These are phyloP conservation scores for Thraustochytrium striatum DNA, from an alignment of 352 stramenopile genomes.

Conservation along the genomic window DNA sequence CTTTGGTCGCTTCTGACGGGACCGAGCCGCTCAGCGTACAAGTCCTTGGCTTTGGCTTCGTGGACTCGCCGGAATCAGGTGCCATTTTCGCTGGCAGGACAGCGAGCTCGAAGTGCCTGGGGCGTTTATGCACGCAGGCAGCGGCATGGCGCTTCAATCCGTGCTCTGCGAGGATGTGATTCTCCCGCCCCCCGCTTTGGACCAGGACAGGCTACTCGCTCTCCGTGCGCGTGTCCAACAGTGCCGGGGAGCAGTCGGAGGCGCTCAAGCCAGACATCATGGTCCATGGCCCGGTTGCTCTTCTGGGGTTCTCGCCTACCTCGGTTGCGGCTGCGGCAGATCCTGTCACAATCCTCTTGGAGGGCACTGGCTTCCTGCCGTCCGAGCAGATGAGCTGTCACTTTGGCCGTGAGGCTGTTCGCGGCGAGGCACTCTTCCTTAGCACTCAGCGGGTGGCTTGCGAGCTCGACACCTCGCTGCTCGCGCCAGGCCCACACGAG, in stretches of 20 bases:
- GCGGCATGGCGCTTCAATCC: too few relatives aligned
- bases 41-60: background rate
- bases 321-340: background rate
- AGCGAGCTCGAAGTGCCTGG: too few relatives aligned
- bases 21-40: background rate
- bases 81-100: too few relatives aligned
- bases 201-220: background rate
- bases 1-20: background rate
- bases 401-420: too few relatives aligned
- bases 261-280: background rate
- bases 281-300: background rate
- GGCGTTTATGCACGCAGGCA: too few relatives aligned
- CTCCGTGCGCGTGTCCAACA: constrained; percentile 12
- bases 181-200: background rate
- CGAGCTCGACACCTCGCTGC: too few relatives aligned
- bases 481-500: too few relatives aligned
- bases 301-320: background rate
- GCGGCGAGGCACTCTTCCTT: too few relatives aligned
- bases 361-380: background rate
- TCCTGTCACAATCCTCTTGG: too few relatives aligned
- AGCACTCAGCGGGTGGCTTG: too few relatives aligned
- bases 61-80: background rate
- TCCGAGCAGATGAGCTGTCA: background rate
- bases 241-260: background rate
- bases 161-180: background rate